Evolutionary conservation across 371 early-diverging fungal genomes (phyloP), one percentile per base, ranked within the genome.

Genomic region (Haplosporangium sp.): DNA sequence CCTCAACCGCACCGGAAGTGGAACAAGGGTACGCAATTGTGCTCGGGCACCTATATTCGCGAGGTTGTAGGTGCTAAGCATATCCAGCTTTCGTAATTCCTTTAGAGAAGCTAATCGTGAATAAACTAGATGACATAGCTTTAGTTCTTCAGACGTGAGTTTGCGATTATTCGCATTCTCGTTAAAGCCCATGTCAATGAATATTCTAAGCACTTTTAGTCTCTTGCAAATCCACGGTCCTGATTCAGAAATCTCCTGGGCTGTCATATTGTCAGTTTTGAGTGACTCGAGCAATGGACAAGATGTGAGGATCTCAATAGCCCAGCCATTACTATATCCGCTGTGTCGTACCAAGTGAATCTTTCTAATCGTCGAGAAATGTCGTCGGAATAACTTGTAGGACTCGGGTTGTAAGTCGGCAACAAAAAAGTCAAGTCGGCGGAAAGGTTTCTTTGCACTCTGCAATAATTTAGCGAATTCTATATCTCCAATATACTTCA

Each of bases 101-200:
- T 62, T 45, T 11, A 62, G 38, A 4, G 5, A 10, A 9, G 45
- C 35, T 11, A 62, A 39, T 4, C 27, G 19, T 5, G 1, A 48
- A 17, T 19, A 62, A 5, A 62, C 47, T 3, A 15, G 5, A 13
- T 48, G 62, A 34, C 20, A 62, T 15, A 34, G 44, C 13, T 47
- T 8, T 35, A 62, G 62, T 17, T 62, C 62, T n/a, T 62, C 62
- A 10, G 4, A 34, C 2, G 62, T 62, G 34, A 62, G 15, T 47
- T 39, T 44, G 10, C 62, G 40, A 19, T 34, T 45, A 8, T 4
- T 5, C 35, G 48, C 62, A 17, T 35, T 35, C 15, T 63, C 39
- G 4, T 4, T 6, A n/a, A 63, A 52, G 4, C 20, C 63, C 52
- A 63, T 52, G 11, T 63, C 8, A 9, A 63, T 63, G 19, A 48